These are phyloP conservation scores for Xerocomellus amylosporus DNA, from an alignment of 768 basidiomycete genomes.

Conservation along the genomic window DNA sequence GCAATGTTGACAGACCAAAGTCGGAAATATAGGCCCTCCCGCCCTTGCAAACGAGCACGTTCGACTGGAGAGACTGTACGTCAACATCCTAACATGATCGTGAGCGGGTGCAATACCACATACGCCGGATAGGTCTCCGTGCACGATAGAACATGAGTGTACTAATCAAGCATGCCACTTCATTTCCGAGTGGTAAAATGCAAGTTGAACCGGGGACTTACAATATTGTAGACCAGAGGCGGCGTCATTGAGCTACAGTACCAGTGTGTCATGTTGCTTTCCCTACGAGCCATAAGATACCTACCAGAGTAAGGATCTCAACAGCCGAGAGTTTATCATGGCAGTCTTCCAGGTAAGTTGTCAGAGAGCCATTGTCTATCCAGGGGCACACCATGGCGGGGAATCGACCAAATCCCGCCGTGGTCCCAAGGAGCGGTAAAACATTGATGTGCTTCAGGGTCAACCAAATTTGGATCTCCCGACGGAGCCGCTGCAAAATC, in stretches of 20 bases:
- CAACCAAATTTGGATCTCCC: conserved; percentile 31
- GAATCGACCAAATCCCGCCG: conserved; percentile 27
- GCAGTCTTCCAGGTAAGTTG: conserved; percentile 16
- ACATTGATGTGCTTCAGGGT: conserved; percentile 25
- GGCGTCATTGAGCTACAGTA: conserved; percentile 13
- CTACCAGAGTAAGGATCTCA: conserved; percentile 7
- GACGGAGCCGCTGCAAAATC: conserved; percentile 22
- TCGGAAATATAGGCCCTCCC: conserved; percentile 31
- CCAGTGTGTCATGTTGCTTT: not conserved
- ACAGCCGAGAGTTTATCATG: conserved; percentile 6
- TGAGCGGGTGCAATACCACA: not conserved
- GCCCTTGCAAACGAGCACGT: conserved; percentile 15
- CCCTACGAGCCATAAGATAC: not conserved
- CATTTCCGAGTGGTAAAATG: not conserved
- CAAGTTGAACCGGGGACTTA: not conserved
- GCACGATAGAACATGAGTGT: conserved; percentile 15
- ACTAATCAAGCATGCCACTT: conserved; percentile 1
- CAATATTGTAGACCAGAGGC: conserved; percentile 22
- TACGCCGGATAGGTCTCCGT: conserved; percentile 25
- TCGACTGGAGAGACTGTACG: conserved; percentile 4
- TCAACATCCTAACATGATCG: not conserved
- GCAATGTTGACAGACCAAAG: conserved; percentile 45
- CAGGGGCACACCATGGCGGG: conserved; percentile 32
- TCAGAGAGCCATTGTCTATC: conserved; percentile 25
- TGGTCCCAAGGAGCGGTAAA: conserved; percentile 11